A percentile compares a stretch with the other conserved stretches of the same genome.
Evolutionary conservation across 2,329 filamentous ascomycete species (phyloP).

Genomic region (Biscogniauxia mediterranea): DNA sequence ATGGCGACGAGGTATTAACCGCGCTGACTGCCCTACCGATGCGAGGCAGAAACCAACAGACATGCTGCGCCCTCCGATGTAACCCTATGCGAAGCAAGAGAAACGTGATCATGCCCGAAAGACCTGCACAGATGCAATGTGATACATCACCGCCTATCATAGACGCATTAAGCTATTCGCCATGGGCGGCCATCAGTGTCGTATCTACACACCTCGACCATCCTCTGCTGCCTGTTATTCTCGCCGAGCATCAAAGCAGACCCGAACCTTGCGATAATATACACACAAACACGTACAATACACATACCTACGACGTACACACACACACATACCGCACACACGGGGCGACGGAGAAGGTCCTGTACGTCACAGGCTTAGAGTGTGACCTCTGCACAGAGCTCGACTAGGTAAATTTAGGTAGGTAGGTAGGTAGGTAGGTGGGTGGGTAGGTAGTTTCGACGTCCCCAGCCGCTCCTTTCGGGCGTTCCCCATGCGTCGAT

Average conservation of each 20-base stretch:
- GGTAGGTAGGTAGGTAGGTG: too few relatives aligned
- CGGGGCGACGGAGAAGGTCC: too few relatives aligned
- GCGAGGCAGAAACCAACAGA: background rate
- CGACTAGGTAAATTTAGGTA: too few relatives aligned
- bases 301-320: too few relatives aligned
- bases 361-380: too few relatives aligned
- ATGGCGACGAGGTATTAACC: background rate
- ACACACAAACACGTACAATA: background rate
- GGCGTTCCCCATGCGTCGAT: too few relatives aligned
- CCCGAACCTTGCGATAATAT: background rate
- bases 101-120: background rate
- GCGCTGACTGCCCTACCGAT: background rate
- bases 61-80: background rate
- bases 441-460: too few relatives aligned
- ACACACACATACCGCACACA: too few relatives aligned
- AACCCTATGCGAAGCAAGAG: slow-evolving; percentile 1
- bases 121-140: background rate
- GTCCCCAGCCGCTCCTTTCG: too few relatives aligned
- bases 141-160: background rate
- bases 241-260: background rate
- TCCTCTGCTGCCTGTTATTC: background rate
- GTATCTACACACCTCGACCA: background rate
- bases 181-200: background rate
- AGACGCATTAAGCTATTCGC: background rate
- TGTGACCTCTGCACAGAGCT: too few relatives aligned